Evolutionary conservation across 2,329 filamentous ascomycete species (phyloP), one percentile per base, ranked within the genome.

Genomic region (Diaporthe caulivora): DNA sequence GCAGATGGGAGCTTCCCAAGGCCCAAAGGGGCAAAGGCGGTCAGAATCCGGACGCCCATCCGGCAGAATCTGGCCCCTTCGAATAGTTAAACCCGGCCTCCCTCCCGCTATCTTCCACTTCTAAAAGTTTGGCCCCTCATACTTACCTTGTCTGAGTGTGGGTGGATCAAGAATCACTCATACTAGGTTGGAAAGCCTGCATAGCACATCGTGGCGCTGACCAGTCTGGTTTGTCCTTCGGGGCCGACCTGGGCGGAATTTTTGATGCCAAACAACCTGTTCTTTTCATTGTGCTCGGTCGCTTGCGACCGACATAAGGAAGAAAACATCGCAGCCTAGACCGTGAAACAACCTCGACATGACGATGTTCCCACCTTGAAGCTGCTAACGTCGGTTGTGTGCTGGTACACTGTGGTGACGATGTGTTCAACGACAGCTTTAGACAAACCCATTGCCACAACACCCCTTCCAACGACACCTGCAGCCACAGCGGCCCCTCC

Each of bases 111-210:
- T 6, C 1, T 10, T 13, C 2, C 34, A 18, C 60, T 44, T 17
- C 2, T 17, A 4, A 24, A n/a, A n/a, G 15, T 37, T 5, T 6
- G 34, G 9, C 34, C 47, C 40, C 34, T n/a, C 29, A 72, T 69
- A 62, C 54, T 68, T 72, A 40, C 49, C 44, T 71, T n/a, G 18
- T 37, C 42, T 58, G 54, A 54, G 6, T 21, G 10, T 13, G 1
- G 7, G 13, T 72, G 21, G 70, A 62, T 74, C 72, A 69, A 34
- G 55, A 57, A 72, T 49, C 10, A 72, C 21, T n/a, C 7, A 2
- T 17, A n/a, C 10, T 47, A 70, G 70, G 37, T n/a, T 72, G 49
- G 57, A 37, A 70, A 47, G 73, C 70, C 70, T 74, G 73, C 70
- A 65, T 70, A 47, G 65, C 70, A 70, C 54, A 70, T 64, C 24